These are phyloP conservation scores for Cenchrus fungigraminus DNA, from an alignment of 176 grass and related monocot genomes.

Conservation along the genomic window DNA sequence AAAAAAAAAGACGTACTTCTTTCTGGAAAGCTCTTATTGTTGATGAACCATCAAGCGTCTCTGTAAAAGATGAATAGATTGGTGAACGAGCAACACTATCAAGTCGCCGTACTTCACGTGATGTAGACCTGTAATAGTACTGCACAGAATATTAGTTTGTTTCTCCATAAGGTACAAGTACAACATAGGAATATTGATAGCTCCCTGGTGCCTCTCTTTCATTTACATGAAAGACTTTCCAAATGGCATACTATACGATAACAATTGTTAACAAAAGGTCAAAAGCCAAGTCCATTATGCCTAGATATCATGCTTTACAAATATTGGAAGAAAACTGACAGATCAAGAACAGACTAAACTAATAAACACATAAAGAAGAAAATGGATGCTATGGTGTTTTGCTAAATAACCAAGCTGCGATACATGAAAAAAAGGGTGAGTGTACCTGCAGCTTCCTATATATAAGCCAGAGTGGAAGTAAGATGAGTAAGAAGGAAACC, in stretches of 20 bases:
- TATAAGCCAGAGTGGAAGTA: conserved; percentile 84
- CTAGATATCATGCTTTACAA: conserved; percentile 2
- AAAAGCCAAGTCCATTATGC: not conserved
- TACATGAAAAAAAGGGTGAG: not conserved
- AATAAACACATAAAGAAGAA: not conserved
- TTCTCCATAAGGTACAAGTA: conserved; percentile 14
- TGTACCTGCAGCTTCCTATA: conserved; percentile 88
- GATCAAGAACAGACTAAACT: conserved; percentile 1
- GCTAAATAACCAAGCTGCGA: conserved; percentile 9
- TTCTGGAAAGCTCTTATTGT: conserved; percentile 95
- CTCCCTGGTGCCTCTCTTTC: not conserved
- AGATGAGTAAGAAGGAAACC: conserved; percentile 75
- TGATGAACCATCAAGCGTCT: conserved; percentile 89
- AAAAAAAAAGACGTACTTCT: conserved; percentile 54
- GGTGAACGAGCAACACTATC: conserved; percentile 96
- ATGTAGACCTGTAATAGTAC: conserved; percentile 97
- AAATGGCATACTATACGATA: not conserved
- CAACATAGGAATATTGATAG: not conserved
- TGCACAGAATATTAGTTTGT: conserved; percentile 46
- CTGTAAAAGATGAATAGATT: conserved; percentile 96
- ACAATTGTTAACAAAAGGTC: not conserved
- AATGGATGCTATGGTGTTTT: not conserved
- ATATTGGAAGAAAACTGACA: not conserved
- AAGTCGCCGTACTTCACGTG: conserved; percentile 90
- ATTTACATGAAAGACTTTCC: not conserved